Evolutionary conservation across 805 yeast species (phyloP).

Genomic region (Candida orba): DNA sequence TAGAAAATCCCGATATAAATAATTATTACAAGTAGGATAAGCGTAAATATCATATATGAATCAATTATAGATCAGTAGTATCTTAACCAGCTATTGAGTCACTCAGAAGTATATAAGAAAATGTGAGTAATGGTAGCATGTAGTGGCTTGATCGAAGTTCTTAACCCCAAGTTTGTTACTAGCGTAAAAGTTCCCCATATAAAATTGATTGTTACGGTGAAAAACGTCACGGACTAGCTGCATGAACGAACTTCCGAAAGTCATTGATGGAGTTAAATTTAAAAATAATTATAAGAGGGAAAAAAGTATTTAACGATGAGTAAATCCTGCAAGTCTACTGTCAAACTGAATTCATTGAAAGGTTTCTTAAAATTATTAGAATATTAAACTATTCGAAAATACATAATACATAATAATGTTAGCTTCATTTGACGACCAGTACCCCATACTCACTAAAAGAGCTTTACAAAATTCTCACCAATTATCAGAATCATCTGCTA

Average conservation of each 20-base stretch:
- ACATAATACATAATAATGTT: conserved; percentile 1
- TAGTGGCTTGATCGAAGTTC: not conserved
- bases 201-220: not conserved
- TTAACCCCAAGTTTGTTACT: not conserved
- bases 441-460: conserved; percentile 15
- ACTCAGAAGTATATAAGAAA: no score
- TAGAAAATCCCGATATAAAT: no score
- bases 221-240: not conserved
- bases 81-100: no score
- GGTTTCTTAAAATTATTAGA: not conserved
- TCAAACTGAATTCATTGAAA: not conserved
- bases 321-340: not conserved
- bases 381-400: not conserved
- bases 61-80: no score
- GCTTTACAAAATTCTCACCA: conserved; percentile 6
- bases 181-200: not conserved
- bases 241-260: not conserved
- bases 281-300: not conserved
- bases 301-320: not conserved
- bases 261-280: not conserved
- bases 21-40: no score
- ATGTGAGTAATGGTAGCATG: no score
- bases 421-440: conserved; percentile 22
- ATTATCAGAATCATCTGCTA: conserved; percentile 16
- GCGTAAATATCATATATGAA: no score